Base-by-base conservation (phyloP, 345 rosid species). In the Turritis glabra region DNA sequence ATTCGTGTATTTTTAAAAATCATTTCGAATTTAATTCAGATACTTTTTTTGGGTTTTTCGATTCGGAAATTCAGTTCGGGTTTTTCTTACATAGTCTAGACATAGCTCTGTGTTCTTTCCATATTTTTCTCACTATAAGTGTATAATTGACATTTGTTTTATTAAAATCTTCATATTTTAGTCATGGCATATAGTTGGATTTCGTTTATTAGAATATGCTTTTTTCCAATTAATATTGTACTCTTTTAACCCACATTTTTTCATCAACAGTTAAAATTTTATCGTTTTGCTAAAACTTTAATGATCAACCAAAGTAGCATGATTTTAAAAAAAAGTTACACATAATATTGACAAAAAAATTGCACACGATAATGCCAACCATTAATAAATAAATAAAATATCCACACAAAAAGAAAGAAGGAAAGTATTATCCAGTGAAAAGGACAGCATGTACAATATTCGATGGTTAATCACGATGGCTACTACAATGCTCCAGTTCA, bases 401-500 rank as follows among this genome's bases (percentile, higher is more conserved):
- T 50, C 35, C n/a, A 58, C 17, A 70, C 2, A 41, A 15, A 17
- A 46, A 46, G 15, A 15, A n/a, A 43, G 23, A 69, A 76, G 71
- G 44, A 64, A 70, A 63, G n/a, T 64, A 77, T 15, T 14, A n/a
- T n/a, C n/a, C 13, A 54, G 67, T 27, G 72, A 77, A 62, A 55
- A 70, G 15, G 72, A 77, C 80, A 55, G 55, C 17, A 70, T 32
- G 52, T 43, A 23, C 14, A 44, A 9, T 23, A 62, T 54, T 52
- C 33, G 56, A 35, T 47, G 53, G 38, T 71, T 70, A 70, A 64
- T 63, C 76, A 64, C 33, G 80, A 64, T 56, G 76, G 76, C 80
- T 54, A 65, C 47, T 50, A 63, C 56, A 32, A 76, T 62, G 58
- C 58, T 62, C 59, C 65, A 69, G 8, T 69, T 76, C 80, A 76